Percentiles rank a stretch among this genome's conserved stretches.
phyloP scores from a whole-genome alignment of 352 stramenopile species.

The Globisporangium irregulare region DNA sequence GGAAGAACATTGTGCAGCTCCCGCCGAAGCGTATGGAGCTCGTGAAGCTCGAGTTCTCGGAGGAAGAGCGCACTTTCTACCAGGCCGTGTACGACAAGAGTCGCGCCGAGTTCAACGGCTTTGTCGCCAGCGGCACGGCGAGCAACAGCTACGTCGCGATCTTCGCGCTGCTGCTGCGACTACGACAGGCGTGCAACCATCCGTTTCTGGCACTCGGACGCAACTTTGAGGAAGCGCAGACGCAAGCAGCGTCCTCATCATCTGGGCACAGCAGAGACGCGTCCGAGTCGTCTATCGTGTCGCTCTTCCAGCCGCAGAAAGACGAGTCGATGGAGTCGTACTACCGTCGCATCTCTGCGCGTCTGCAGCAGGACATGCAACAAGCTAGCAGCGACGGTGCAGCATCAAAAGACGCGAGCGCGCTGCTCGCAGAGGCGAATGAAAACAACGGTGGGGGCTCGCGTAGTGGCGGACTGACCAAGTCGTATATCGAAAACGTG shows the following conservation, averaged over 20 bases:
- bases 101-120: conserved; percentile 87
- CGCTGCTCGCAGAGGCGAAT: neutral
- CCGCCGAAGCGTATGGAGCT: conserved; percentile 70
- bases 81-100: conserved; percentile 81
- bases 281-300: conserved; percentile 13
- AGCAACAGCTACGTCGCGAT: conserved; percentile 87
- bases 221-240: conserved; percentile 44
- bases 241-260: neutral
- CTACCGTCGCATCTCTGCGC: conserved; percentile 28
- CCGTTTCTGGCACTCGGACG: conserved; percentile 81
- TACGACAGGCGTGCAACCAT: conserved; percentile 90
- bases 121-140: conserved; percentile 68
- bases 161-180: conserved; percentile 81
- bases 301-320: conserved; percentile 43
- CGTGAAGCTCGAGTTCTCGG: conserved; percentile 66
- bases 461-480: neutral
- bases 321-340: conserved; percentile 59
- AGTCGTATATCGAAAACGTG: conserved; percentile 28
- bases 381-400: conserved; percentile 42
- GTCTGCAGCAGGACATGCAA: conserved; percentile 21
- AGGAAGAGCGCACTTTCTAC: conserved; percentile 83
- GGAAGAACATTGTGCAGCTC: conserved; percentile 66
- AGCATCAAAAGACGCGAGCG: conserved; percentile 19
- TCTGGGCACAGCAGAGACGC: neutral
- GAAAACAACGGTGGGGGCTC: neutral